These are phyloP conservation scores for Kodamaea alishanica DNA, from an alignment of 1,139 yeast genomes.

Conservation along the genomic window DNA sequence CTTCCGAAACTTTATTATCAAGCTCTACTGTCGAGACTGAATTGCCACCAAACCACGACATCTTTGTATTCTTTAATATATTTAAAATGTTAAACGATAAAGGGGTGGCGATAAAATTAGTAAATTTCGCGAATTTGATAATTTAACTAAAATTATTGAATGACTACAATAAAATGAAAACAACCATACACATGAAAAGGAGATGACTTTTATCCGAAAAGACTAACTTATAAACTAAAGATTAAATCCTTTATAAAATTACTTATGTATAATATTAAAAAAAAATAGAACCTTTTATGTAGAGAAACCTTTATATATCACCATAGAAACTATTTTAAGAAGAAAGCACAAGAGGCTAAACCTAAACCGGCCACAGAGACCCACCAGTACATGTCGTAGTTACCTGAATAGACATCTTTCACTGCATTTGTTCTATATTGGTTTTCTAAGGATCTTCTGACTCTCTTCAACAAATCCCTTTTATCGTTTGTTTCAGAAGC, in stretches of 20 bases:
- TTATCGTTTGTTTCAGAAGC: constrained; percentile 31
- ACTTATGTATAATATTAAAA: no score
- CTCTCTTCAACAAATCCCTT: constrained; percentile 41
- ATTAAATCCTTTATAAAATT: no score
- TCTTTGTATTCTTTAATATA: constrained; percentile 13
- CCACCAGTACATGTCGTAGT: constrained; percentile 48
- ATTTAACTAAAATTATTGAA: no score
- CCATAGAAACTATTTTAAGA: constrained; percentile 9
- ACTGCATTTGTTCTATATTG: constrained; percentile 75
- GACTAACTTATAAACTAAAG: no score
- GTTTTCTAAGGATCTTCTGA: constrained; percentile 75
- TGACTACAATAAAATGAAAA: no score
- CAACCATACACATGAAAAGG: no score
- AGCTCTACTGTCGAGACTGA: constrained; percentile 46
- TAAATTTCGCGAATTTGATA: no score
- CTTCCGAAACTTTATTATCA: constrained; percentile 65
- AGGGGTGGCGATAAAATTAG: no score
- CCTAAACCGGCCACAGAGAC: constrained; percentile 30
- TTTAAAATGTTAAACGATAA: neutral
- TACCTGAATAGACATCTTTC: constrained; percentile 38
- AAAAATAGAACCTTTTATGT: no score
- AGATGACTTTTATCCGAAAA: no score
- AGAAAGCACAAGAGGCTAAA: constrained; percentile 16
- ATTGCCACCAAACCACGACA: constrained; percentile 63
- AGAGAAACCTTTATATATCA: no score